Evolutionary conservation across 2,329 filamentous ascomycete species (phyloP), one percentile per base, ranked within the genome.

Genomic region (Trichoderma gracile): DNA sequence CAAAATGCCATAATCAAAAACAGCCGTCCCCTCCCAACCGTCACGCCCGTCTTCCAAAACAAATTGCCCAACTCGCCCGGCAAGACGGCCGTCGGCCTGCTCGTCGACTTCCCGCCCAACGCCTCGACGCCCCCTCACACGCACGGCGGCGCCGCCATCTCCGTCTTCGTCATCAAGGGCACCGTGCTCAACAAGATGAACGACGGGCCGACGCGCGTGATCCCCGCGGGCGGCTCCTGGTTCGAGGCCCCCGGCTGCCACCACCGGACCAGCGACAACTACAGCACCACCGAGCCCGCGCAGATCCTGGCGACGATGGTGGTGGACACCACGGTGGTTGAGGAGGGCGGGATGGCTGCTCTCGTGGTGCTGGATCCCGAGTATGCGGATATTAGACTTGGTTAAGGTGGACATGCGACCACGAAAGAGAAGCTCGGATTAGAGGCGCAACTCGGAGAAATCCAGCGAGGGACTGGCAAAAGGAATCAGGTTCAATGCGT

Each of bases 121-220:
- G 61, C 63, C 0, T 67, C 66, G 0, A 71, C 69, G 9, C 69
- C 70, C 1, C 69, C 69, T 7, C 70, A 71, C 60, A 65, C 53
- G 5, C 70, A 71, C 58, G 69, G 63, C 14, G 69, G 67, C 19
- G 70, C 70, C 15, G 63, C 69, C 8, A 63, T 70, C 42, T 56
- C 62, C 6, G 70, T 63, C 5, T 54, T 56, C 19, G 66, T 69
- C n/a, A 59, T 69, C 49, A 56, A 68, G 25, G 70, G 70, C 30
- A 53, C 62, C 9, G 46, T 71, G 12, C 64, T 71, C 21, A 71
- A 70, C 68, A 68, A 70, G 64, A 71, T 71, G 70, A 69, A 70
- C 46, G 58, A 67, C 47, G 64, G 63, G 17, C 67, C 67, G 5
- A 66, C 69, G 3, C 52, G 60, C 21, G 67, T 71, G 9, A 69